A percentile compares a stretch with the other conserved stretches of the same genome.
Evolutionary conservation across 1,284 basidiomycete species (phyloP).

Genomic region (Heterobasidion annosum): DNA sequence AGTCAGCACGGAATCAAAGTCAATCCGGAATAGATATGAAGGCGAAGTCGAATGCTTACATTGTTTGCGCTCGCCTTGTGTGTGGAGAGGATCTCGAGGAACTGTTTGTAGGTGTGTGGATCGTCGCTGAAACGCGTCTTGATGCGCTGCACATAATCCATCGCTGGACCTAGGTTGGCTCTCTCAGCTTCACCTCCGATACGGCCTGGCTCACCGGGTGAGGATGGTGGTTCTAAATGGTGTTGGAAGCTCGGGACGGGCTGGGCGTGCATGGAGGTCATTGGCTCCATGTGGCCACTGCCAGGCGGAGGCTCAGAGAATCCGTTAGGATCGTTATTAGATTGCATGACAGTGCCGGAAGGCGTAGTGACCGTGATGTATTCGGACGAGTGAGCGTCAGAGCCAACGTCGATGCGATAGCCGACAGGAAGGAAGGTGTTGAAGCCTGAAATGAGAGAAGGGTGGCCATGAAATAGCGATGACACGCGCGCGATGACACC

Average conservation of each 20-base stretch:
- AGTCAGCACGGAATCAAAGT: conserved; percentile 10
- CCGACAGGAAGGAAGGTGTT: conserved; percentile 96
- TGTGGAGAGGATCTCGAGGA: conserved; percentile 85
- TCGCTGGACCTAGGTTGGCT: conserved; percentile 54
- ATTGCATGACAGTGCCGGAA: conserved; percentile 41
- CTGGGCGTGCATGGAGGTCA: too few relatives aligned
- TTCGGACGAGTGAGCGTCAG: conserved; percentile 46
- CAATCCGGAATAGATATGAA: conserved; percentile 17
- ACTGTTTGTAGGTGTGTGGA: conserved; percentile 89
- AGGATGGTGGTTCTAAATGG: too few relatives aligned
- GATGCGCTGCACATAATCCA: conserved; percentile 96
- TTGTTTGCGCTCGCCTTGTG: conserved; percentile 34
- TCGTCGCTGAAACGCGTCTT: conserved; percentile 84
- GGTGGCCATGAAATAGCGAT: conserved; percentile 87
- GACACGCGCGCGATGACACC: conserved; percentile 96
- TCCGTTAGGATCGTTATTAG: conserved; percentile 15
- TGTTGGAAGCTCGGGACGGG: too few relatives aligned
- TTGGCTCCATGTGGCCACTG: too few relatives aligned
- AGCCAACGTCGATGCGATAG: conserved; percentile 83
- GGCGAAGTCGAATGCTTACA: conserved; percentile 37
- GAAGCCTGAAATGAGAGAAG: conserved; percentile 91
- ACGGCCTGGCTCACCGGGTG: not conserved
- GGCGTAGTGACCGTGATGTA: conserved; percentile 89
- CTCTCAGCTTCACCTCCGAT: conserved; percentile 17
- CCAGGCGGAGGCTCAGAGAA: not conserved